Base-by-base conservation (phyloP, 1,284 basidiomycete genomes). In the Cryptococcus wingfieldii region DNA sequence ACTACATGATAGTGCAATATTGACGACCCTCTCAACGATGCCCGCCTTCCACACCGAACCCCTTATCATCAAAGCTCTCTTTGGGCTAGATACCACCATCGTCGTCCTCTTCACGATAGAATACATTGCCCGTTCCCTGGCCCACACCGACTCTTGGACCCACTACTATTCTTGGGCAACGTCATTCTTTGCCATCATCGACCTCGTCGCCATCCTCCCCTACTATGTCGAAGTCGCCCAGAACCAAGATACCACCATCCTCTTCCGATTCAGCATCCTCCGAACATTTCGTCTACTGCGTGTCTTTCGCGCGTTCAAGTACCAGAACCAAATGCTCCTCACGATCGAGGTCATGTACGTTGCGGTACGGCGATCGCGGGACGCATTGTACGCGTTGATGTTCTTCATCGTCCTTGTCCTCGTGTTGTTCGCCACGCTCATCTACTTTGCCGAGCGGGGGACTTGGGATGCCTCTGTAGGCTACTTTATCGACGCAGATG, bases 341-440 rank as follows among this genome's bases (percentile, higher is more conserved):
- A 93, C 90, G 0, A 93, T 93, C 56, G 89, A 93, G 79, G 89
- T 93, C 64, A 93, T 93, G 90, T 90, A 87, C 70, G 82, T 93
- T 38, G 86, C 89, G n/a, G 86, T 92, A 42, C 82, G 86, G 52
- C 80, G 88, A 57, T 91, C 89, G 0, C 86, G 89, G 68, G 88
- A 94, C 64, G 90, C 90, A 0, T 80, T 94, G 0, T 81, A 90
- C 8, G 90, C 90, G 0, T 83, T 94, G 39, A 83, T 84, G 2
- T 94, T 93, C 76, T 93, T 94, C 75, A 87, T 93, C n/a, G 74
- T 86, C 51, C 90, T 90, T 83, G 84, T 90, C 0, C 79, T 93
- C 38, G 84, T 89, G 3, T 84, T 93, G 14, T 93, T 90, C 72
- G 90, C 88, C 56, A 93, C 89, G 0, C 79, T 93, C 14, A 72